Evolutionary conservation across 2,329 filamentous ascomycete species (phyloP).

Genomic region (Cladophialophora yegresii): DNA sequence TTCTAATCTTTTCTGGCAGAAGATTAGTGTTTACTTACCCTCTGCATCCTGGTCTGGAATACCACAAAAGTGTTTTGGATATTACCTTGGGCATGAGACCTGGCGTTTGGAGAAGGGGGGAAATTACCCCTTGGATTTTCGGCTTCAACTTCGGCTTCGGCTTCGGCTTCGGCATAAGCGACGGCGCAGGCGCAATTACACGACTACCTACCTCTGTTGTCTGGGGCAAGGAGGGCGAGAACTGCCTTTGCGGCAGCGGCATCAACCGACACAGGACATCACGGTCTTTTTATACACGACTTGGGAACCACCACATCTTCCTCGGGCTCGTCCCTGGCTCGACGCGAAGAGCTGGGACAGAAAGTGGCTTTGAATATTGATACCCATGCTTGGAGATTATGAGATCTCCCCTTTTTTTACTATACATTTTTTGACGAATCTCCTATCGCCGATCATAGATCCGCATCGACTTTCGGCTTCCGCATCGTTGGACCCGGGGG

Average conservation of each 20-base stretch:
- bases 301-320: background rate
- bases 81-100: conserved; percentile 15
- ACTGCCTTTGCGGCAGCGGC: background rate
- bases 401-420: conserved; percentile 1
- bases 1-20: conserved; percentile 33
- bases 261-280: conserved; percentile 5
- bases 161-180: conserved; percentile 8
- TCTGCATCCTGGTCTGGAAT: conserved; percentile 33
- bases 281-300: conserved; percentile 5
- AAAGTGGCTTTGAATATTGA: conserved; percentile 5
- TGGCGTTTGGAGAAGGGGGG: conserved; percentile 2
- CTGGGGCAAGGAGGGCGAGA: background rate
- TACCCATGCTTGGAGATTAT: conserved; percentile 11
- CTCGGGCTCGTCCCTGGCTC: background rate
- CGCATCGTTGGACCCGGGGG: background rate
- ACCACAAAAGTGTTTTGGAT: conserved; percentile 21
- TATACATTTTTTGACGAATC: conserved; percentile 13
- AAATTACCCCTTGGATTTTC: background rate
- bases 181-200: conserved; percentile 14
- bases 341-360: background rate
- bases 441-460: conserved; percentile 7
- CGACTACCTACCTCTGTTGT: background rate
- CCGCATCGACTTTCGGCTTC: background rate
- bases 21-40: conserved; percentile 25
- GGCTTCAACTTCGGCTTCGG: background rate